Percentiles rank a stretch among this genome's conserved stretches.
phyloP scores from a whole-genome alignment of 345 rosid genomes.

The Gossypium ekmanianum region DNA sequence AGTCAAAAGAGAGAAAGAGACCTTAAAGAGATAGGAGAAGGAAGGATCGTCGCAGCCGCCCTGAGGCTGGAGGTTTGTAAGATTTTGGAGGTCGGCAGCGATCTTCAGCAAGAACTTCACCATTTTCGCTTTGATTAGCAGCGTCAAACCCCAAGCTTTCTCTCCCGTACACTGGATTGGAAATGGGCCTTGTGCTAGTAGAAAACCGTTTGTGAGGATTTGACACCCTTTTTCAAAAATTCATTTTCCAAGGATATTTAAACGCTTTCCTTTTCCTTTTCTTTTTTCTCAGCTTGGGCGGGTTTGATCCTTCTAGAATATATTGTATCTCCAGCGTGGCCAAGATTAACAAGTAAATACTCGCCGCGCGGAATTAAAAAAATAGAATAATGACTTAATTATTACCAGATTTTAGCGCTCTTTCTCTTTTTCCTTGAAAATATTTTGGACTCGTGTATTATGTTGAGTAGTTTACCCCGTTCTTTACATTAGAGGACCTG shows the following conservation, averaged over 20 bases:
- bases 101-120: slow-evolving; percentile 79
- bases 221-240: too few relatives aligned
- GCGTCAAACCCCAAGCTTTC: slow-evolving; percentile 2
- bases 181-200: neutral
- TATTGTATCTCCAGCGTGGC: neutral
- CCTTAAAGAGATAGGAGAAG: slow-evolving; percentile 87
- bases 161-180: neutral
- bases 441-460: too few relatives aligned
- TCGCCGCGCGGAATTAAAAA: neutral
- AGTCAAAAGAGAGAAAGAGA: slow-evolving; percentile 12
- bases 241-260: neutral
- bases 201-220: neutral
- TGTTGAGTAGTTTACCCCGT: too few relatives aligned
- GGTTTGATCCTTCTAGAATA: too few relatives aligned
- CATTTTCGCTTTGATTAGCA: slow-evolving; percentile 36
- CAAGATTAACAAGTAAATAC: neutral
- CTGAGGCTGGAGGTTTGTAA: slow-evolving; percentile 70
- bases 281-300: neutral
- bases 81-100: slow-evolving; percentile 72
- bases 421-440: too few relatives aligned
- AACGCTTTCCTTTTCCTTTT: neutral
- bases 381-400: neutral
- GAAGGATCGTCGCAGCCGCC: slow-evolving; percentile 76
- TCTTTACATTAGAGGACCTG: too few relatives aligned
- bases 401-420: too few relatives aligned